Evolutionary conservation across 2,329 filamentous ascomycete species (phyloP).

Genomic region (Fonsecaea pedrosoi): DNA sequence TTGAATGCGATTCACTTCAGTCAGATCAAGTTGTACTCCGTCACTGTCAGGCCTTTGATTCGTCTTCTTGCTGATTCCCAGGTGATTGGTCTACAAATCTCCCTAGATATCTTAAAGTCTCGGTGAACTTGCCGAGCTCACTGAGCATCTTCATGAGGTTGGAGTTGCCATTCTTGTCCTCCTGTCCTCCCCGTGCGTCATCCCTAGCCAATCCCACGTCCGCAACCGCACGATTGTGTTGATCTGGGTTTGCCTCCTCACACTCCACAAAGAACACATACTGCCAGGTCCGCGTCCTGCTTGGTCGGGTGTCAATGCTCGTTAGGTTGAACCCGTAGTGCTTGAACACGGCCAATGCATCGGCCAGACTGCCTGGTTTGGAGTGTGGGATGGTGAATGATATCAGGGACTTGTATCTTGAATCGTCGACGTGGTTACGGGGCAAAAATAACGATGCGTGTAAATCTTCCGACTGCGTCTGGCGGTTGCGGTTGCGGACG

Average conservation of each 20-base stretch:
- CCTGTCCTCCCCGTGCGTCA: conserved; percentile 25
- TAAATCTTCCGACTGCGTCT: background rate
- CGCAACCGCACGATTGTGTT: background rate
- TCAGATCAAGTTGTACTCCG: background rate
- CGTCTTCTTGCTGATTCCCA: conserved; percentile 7
- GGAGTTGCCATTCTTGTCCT: conserved; percentile 36
- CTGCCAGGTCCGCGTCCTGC: conserved; percentile 64
- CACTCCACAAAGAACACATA: conserved; percentile 97
- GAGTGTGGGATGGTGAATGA: conserved; percentile 83
- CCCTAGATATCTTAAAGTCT: conserved; percentile 45
- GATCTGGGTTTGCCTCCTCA: conserved; percentile 48
- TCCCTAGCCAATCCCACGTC: background rate
- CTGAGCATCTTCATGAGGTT: conserved; percentile 44
- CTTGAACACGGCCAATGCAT: conserved; percentile 80
- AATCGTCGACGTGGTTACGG: background rate
- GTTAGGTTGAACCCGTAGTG: conserved; percentile 78
- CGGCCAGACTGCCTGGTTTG: conserved; percentile 79
- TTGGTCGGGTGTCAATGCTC: conserved; percentile 83
- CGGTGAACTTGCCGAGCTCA: conserved; percentile 47
- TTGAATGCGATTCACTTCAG: conserved; percentile 13
- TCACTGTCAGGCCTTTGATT: background rate
- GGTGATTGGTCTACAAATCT: conserved; percentile 36
- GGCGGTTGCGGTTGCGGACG: conserved; percentile 43
- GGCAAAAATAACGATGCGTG: background rate
- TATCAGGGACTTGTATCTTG: conserved; percentile 71